Conservation (phyloP, 345 rosid genomes). For the Pistacia atlantica region DNA sequence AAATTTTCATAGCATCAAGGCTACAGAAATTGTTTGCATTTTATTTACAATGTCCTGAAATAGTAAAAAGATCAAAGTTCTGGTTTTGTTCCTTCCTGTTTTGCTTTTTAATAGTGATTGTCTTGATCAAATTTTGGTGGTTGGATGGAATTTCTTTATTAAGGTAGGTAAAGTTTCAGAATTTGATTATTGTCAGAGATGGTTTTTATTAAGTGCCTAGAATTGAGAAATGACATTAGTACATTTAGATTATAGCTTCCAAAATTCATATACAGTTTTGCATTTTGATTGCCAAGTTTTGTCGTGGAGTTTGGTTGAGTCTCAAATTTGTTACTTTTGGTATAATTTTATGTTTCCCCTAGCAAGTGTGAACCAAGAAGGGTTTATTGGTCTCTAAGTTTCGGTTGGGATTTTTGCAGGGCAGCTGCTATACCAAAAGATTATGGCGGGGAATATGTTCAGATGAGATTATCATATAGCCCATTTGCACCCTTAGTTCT, state of each 20-base stretch:
- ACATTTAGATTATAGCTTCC: not conserved
- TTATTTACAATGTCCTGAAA: slow-evolving; percentile 7
- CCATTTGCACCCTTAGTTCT: slow-evolving; percentile 58
- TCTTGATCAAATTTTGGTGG: slow-evolving; percentile 9
- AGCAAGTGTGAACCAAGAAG: not conserved
- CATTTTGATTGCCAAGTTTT: not conserved
- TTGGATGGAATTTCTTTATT: not conserved
- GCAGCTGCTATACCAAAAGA: slow-evolving; percentile 64
- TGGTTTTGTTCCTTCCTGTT: slow-evolving; percentile 13
- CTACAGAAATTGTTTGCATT: not conserved
- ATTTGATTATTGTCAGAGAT: slow-evolving; percentile 13
- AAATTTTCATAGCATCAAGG: not conserved
- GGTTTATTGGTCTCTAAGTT: not conserved
- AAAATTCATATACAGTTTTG: not conserved
- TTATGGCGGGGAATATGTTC: slow-evolving; percentile 45
- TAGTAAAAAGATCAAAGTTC: not conserved
- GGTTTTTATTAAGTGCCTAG: not conserved
- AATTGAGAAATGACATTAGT: not conserved
- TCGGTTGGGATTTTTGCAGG: slow-evolving; percentile 38
- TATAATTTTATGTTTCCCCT: not conserved
- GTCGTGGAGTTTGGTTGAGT: not conserved
- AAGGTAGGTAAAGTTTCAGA: slow-evolving; percentile 14
- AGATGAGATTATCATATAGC: slow-evolving; percentile 66
- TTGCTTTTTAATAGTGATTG: not conserved
- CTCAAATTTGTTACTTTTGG: slow-evolving; percentile 2